Evolutionary conservation across 257 asterid species (phyloP), one percentile per base, ranked within the genome.

Genomic region (Euphrasia confusa): DNA sequence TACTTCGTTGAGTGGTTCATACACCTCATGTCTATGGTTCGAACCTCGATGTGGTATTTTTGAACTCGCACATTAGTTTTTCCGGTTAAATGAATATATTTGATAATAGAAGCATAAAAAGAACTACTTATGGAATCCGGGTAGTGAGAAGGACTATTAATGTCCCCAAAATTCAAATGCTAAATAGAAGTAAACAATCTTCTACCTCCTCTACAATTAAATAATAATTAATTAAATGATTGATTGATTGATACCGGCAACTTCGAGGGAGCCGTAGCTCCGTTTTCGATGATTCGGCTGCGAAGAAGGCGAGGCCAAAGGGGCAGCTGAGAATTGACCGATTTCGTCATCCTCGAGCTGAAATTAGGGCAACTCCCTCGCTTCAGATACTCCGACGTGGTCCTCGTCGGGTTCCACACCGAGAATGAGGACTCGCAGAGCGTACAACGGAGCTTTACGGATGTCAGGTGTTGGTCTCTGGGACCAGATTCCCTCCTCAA

Each of bases 381-480:
- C 70, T 86, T 86, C 0, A 89, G 85, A 71, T 89, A 93, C 83
- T 89, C 95, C 7, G 95, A 71, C 32, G 96, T 95, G 1, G 96
- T 89, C 13, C 96, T 72, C 3, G 96, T 86, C 2, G 96, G 96
- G 68, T 89, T 89, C 0, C 95, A 89, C 14, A 95, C 93, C 0
- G 96, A 89, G 63, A 89, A 89, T 17, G 77, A 75, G 42, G 89
- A 78, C 24, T 82, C 85, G 63, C 96, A 89, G 10, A 84, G 81
- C 30, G 71, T 78, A 77, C 98, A 91, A 79, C 76, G 78, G 33
- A 91, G 94, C 53, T 91, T 91, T 30, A 91, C 98, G 1, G 95
- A 85, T 55, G 88, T 88, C 0, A 95, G 96, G 27, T 57, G 67
- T 81, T 68, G 63, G 81, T 82, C 15, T 86, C 96, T 2, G 92